Evolutionary conservation across 371 early-diverging fungal species (phyloP).

Genomic region (Rhizopus arrhizus): DNA sequence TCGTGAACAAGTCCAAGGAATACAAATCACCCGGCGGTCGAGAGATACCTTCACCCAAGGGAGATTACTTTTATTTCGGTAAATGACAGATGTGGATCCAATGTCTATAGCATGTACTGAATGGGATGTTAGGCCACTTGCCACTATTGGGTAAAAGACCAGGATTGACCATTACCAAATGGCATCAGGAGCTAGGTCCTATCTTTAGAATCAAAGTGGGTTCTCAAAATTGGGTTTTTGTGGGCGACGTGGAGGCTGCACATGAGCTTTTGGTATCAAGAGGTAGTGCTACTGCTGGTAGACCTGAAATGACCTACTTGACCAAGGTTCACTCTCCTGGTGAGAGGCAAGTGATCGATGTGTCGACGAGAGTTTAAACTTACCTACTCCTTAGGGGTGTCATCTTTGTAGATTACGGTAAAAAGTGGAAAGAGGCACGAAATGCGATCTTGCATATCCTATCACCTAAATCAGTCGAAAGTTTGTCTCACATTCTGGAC

Average conservation of each 20-base stretch:
- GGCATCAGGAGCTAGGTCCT: constrained; percentile 9
- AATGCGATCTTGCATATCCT: constrained; percentile 2
- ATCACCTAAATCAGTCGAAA: constrained; percentile 9
- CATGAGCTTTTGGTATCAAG: constrained; percentile 11
- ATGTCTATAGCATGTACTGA: not conserved
- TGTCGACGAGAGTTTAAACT: not conserved
- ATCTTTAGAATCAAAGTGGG: constrained; percentile 13
- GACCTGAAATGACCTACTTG: constrained; percentile 1
- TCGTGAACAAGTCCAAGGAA: not conserved
- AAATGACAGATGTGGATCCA: not conserved
- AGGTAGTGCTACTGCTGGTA: constrained; percentile 3
- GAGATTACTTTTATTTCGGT: not conserved
- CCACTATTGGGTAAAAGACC: not conserved
- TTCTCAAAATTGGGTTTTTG: constrained; percentile 9
- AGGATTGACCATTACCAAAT: not conserved
- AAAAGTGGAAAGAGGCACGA: constrained; percentile 5
- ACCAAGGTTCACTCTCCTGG: not conserved
- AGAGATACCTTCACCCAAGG: constrained; percentile 1
- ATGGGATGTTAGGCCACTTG: constrained; percentile 5
- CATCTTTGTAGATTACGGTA: not conserved
- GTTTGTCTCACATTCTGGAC: not conserved
- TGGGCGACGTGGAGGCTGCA: constrained; percentile 9
- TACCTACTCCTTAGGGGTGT: constrained; percentile 5
- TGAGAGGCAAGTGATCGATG: not conserved
- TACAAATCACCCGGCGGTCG: not conserved